Conservation (phyloP, 2,329 filamentous ascomycete genomes). For the Didymellaceae sp. region DNA sequence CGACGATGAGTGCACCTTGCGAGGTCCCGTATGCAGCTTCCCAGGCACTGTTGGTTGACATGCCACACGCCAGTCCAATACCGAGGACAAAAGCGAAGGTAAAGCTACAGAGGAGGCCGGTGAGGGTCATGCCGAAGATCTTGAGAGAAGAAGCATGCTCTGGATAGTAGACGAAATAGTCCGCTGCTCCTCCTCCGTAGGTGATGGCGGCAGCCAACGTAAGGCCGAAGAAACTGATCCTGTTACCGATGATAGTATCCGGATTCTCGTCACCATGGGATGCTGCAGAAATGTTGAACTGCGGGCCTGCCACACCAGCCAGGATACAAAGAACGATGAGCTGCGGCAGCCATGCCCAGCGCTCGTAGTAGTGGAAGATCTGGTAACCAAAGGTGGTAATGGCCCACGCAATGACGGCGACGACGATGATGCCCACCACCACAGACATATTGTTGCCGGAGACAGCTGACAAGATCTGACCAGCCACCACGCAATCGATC, state of each 20-base stretch:
- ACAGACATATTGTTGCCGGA: constrained; percentile 65
- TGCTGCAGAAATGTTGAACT: constrained; percentile 62
- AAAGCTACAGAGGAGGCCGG: constrained; percentile 64
- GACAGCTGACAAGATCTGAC: constrained; percentile 72
- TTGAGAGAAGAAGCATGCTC: constrained; percentile 58
- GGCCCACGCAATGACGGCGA: constrained; percentile 66
- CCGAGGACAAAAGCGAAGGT: constrained; percentile 67
- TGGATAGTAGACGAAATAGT: constrained; percentile 73
- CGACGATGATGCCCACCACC: constrained; percentile 71
- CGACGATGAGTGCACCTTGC: constrained; percentile 69
- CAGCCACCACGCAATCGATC: constrained; percentile 70
- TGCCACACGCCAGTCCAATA: constrained; percentile 67
- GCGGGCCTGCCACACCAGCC: constrained; percentile 65
- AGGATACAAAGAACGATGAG: constrained; percentile 66
- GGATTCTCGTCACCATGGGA: constrained; percentile 58
- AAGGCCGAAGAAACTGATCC: constrained; percentile 73
- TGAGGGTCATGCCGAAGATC: constrained; percentile 64
- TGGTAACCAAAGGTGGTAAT: constrained; percentile 73
- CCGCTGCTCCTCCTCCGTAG: constrained; percentile 67
- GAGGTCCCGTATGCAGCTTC: constrained; percentile 63
- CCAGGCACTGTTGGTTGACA: constrained; percentile 61
- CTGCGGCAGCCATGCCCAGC: constrained; percentile 71
- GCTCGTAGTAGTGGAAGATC: constrained; percentile 72
- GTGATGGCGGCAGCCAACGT: constrained; percentile 70
- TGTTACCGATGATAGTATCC: constrained; percentile 61